A percentile compares a stretch with the other conserved stretches of the same genome.
Conservation (phyloP, 371 early-diverging fungal species). For the Mortierella sp. region DNA sequence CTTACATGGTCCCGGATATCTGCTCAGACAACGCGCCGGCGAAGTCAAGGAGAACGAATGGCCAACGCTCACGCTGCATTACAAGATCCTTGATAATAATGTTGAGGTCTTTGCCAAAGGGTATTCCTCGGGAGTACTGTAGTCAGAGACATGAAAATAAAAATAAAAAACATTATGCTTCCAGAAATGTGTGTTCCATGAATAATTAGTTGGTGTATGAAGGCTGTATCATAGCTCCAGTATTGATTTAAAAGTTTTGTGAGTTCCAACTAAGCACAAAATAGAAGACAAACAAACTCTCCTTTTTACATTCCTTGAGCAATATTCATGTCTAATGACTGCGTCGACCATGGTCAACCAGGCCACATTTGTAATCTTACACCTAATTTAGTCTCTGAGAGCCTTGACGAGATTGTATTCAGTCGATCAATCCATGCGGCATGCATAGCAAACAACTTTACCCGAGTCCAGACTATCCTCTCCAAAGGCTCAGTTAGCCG, state of each 20-base stretch:
- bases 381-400: slow-evolving; percentile 34
- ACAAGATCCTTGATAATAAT: slow-evolving; percentile 75
- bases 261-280: too few relatives aligned
- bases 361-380: slow-evolving; percentile 46
- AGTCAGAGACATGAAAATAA: not conserved
- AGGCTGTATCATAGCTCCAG: too few relatives aligned
- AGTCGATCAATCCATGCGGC: slow-evolving; percentile 53
- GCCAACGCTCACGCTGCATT: slow-evolving; percentile 65
- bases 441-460: slow-evolving; percentile 41
- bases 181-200: too few relatives aligned
- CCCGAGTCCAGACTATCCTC: slow-evolving; percentile 33
- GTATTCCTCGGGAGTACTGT: slow-evolving; percentile 60
- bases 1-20: slow-evolving; percentile 62
- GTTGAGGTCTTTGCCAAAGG: slow-evolving; percentile 80
- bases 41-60: slow-evolving; percentile 54
- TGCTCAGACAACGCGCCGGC: slow-evolving; percentile 45
- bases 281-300: not conserved
- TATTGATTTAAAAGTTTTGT: too few relatives aligned
- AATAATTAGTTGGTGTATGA: too few relatives aligned
- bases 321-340: slow-evolving; percentile 9
- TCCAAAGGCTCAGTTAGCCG: slow-evolving; percentile 17
- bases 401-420: slow-evolving; percentile 50
- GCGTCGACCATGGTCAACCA: slow-evolving; percentile 26
- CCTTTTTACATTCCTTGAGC: not conserved
- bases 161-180: not conserved